Conservation (phyloP, 2,329 filamentous ascomycete species). For the Colletotrichum somersetense region DNA sequence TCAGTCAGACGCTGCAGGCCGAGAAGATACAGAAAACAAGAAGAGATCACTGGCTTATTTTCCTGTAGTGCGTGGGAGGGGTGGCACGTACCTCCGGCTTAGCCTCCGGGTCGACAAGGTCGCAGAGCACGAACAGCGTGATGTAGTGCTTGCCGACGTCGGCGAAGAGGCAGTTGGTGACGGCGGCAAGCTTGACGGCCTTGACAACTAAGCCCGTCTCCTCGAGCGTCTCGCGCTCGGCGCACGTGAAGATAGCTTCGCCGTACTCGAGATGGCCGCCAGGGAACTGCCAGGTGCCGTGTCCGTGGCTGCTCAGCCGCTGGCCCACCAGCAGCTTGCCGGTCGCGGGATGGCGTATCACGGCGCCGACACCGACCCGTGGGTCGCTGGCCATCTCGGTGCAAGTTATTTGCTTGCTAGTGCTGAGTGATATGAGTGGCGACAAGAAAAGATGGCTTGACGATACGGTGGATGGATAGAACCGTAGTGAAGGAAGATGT, state of each 20-base stretch:
- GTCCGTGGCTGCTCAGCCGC: slow-evolving; percentile 60
- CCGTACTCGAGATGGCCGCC: slow-evolving; percentile 42
- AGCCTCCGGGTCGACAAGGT: slow-evolving; percentile 6
- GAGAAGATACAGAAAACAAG: not conserved
- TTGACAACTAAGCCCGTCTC: slow-evolving; percentile 39
- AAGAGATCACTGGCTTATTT: not conserved
- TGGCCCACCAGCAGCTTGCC: slow-evolving; percentile 61
- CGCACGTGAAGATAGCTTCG: slow-evolving; percentile 38
- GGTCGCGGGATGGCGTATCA: slow-evolving; percentile 55
- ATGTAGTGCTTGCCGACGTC: slow-evolving; percentile 42
- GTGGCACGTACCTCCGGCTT: slow-evolving; percentile 21
- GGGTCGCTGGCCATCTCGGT: slow-evolving; percentile 46
- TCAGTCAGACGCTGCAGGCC: not conserved
- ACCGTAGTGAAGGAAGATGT: too few relatives aligned
- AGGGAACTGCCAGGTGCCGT: slow-evolving; percentile 34
- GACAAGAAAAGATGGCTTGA: not conserved
- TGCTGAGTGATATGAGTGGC: not conserved
- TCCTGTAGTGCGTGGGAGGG: not conserved
- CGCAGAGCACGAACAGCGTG: slow-evolving; percentile 39
- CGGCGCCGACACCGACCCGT: slow-evolving; percentile 63
- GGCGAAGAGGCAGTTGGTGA: slow-evolving; percentile 40
- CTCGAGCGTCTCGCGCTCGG: slow-evolving; percentile 41
- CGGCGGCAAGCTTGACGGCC: slow-evolving; percentile 29
- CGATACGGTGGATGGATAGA: too few relatives aligned
- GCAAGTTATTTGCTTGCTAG: not conserved